Conservation (phyloP, 306 rosid species). For the Echinosophora koreensis region DNA sequence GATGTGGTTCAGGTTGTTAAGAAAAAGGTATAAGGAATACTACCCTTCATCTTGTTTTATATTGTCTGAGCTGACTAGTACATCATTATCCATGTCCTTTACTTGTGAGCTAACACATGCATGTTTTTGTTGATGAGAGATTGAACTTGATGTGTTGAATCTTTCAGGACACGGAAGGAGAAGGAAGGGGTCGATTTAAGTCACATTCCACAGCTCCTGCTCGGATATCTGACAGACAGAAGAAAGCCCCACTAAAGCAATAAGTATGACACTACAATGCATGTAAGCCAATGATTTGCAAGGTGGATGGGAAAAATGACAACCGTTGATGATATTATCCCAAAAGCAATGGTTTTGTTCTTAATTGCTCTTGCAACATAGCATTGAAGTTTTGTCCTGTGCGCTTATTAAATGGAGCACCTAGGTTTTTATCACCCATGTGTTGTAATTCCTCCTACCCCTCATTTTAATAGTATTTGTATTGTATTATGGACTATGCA, state of each 20-base stretch:
- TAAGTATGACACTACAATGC: constrained; percentile 42
- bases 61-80: constrained; percentile 14
- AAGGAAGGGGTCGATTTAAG: constrained; percentile 96
- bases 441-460: constrained; percentile 43
- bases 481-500: neutral
- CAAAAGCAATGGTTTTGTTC: constrained; percentile 28
- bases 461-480: neutral
- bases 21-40: constrained; percentile 83
- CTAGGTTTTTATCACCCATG: constrained; percentile 43
- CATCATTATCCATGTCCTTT: constrained; percentile 4
- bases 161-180: constrained; percentile 87
- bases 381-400: constrained; percentile 40
- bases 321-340: constrained; percentile 24
- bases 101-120: constrained; percentile 14
- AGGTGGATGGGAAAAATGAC: constrained; percentile 39
- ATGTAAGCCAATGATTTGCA: constrained; percentile 42
- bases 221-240: constrained; percentile 94
- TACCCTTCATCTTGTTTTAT: constrained; percentile 23
- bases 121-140: constrained; percentile 22
- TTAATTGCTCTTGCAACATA: constrained; percentile 37
- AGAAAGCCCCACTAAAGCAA: constrained; percentile 94
- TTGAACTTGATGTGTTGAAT: constrained; percentile 36
- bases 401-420: constrained; percentile 26
- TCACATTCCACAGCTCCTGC: constrained; percentile 94
- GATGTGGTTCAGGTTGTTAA: constrained; percentile 98